phyloP scores from a whole-genome alignment of 805 yeast genomes.

The Wickerhamomyces canadensis region DNA sequence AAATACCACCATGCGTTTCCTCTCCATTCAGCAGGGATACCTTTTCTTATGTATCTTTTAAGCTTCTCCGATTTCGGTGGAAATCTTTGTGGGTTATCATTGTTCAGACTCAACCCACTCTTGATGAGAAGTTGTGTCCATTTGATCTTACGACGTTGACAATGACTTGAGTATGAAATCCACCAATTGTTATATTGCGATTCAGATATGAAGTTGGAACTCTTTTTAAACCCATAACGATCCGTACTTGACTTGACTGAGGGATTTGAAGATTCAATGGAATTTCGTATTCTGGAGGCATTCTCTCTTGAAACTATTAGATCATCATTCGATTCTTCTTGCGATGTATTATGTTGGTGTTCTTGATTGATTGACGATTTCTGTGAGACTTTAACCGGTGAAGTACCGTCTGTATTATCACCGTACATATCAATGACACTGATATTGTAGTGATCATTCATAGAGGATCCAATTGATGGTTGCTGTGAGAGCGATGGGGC shows the following conservation, averaged over 20 bases:
- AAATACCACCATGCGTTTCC: constrained; percentile 97
- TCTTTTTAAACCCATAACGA: constrained; percentile 83
- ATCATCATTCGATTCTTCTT: background rate
- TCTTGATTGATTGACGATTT: background rate
- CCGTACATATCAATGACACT: constrained; percentile 34
- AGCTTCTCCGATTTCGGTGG: constrained; percentile 77
- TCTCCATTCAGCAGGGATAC: constrained; percentile 96
- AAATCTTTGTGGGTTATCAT: constrained; percentile 55
- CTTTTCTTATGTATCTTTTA: constrained; percentile 79
- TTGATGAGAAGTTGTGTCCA: constrained; percentile 68
- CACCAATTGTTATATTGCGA: constrained; percentile 74
- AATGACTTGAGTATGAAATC: constrained; percentile 55
- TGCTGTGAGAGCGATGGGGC: background rate
- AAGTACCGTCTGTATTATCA: constrained; percentile 17
- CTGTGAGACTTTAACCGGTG: constrained; percentile 3
- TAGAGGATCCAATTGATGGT: background rate
- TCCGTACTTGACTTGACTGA: constrained; percentile 38
- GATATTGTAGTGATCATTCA: constrained; percentile 23
- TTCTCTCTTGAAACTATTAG: constrained; percentile 2
- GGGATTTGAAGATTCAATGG: constrained; percentile 9
- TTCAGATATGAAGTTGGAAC: constrained; percentile 44
- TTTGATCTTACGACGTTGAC: constrained; percentile 60
- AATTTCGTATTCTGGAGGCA: constrained; percentile 9
- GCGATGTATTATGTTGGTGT: background rate
- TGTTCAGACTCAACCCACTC: constrained; percentile 50